Base-by-base conservation (phyloP, 768 basidiomycete species). In the Erythrobasidium yunnanense region DNA sequence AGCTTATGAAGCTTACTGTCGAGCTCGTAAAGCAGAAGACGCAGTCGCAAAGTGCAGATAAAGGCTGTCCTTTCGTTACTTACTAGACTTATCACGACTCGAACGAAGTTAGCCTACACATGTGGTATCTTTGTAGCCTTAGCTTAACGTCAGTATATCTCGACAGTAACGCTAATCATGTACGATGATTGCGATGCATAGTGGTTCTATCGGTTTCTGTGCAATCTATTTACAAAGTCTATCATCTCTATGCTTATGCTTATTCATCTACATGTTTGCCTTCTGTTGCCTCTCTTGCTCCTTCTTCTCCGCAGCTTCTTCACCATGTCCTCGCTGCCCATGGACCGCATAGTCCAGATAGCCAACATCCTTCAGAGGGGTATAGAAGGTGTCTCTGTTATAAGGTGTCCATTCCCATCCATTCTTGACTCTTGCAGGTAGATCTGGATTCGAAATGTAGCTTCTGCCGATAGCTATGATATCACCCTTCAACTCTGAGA, bases 1-100 rank as follows among this genome's bases (percentile, higher is more conserved):
- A 60, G 47, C 42, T 67, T n/a, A 67, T 67, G 66, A 67, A 67
- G 47, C 55, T 67, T 25, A 51, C 66, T 2, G 47, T 25, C 29
- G 55, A 58, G 34, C 18, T 67, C 2, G 34, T 67, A 29, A 51
- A 22, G 33, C n/a, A 30, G 25, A 60, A 52, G 30, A 65, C 60
- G n/a, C 32, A 46, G 38, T 34, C 57, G 38, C 38, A n/a, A 42
- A n/a, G 11, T n/a, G 38, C n/a, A n/a, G n/a, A n/a, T n/a, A n/a
- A n/a, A n/a, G n/a, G n/a, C n/a, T n/a, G n/a, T n/a, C n/a, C n/a
- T n/a, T n/a, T n/a, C n/a, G n/a, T n/a, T n/a, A n/a, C n/a, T n/a
- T n/a, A n/a, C n/a, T n/a, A n/a, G n/a, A n/a, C n/a, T n/a, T n/a
- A n/a, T n/a, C n/a, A n/a, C n/a, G n/a, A n/a, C n/a, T n/a, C n/a